Percentiles rank a stretch among this genome's conserved stretches.
Evolutionary conservation across 805 yeast genomes (phyloP).

Genomic region (Starmerella bombicola): DNA sequence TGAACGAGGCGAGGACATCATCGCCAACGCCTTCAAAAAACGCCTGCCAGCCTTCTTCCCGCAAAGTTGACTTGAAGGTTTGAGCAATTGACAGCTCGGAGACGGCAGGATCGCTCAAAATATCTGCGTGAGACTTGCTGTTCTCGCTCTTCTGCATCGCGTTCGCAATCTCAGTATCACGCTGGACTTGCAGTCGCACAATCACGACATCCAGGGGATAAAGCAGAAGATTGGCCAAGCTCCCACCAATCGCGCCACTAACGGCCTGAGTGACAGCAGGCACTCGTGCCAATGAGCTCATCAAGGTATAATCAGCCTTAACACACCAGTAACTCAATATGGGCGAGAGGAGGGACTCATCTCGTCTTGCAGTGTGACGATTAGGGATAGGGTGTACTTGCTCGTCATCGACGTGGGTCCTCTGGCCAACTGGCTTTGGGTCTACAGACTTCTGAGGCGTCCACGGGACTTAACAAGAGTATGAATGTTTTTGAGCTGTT

Average conservation of each 20-base stretch:
- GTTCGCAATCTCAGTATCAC: conserved; percentile 8
- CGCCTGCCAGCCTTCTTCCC: conserved; percentile 56
- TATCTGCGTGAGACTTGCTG: neutral
- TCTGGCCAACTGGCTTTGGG: no score
- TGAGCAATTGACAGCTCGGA: conserved; percentile 37
- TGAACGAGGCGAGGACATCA: conserved; percentile 25
- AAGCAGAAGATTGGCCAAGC: conserved; percentile 24
- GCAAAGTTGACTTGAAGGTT: conserved; percentile 59
- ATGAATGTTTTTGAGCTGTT: no score
- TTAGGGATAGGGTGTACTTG: no score
- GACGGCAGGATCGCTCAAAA: conserved; percentile 39
- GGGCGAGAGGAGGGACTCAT: no score
- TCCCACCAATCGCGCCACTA: conserved; percentile 29
- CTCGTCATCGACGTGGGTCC: no score
- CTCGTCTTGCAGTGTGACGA: no score
- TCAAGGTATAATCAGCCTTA: no score
- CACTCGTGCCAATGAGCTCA: conserved; percentile 16
- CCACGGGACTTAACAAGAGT: no score
- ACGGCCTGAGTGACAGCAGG: conserved; percentile 26
- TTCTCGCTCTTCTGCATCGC: neutral
- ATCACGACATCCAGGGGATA: conserved; percentile 27
- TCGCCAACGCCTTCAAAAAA: conserved; percentile 70
- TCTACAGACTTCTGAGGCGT: no score
- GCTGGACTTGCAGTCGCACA: conserved; percentile 28
- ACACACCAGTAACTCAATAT: no score